Evolutionary conservation across 495 filamentous ascomycete species (phyloP), one percentile per base, ranked within the genome.

Genomic region (Cenococcum geophilum): DNA sequence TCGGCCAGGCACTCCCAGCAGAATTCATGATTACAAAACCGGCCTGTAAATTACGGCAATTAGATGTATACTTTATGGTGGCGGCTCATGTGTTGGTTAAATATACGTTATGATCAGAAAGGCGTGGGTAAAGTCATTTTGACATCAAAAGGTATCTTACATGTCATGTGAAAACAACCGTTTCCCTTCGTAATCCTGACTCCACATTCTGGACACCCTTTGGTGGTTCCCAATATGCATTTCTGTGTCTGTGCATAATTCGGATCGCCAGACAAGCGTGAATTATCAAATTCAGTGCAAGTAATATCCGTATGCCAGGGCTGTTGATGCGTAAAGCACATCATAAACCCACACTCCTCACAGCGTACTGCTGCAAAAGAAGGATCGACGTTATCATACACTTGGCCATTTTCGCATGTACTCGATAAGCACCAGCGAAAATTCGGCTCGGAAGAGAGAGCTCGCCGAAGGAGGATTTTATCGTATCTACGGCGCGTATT

Each of bases 91-190:
- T 10, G 18, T 2, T 4, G 40, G 40, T 1, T 10, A 45, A 4
- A 14, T 10, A 14, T 10, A 45, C 4, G 40, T 10, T 10, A 45
- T 14, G 40, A 16, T 10, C 2, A 14, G 4, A 45, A 18, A 43
- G 25, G 36, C 5, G 22, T 50, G 14, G 11, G 16, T 18, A 45
- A 14, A 49, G 2, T 10, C 5, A 49, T 47, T 20, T 23, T 23
- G 6, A 14, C 34, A 22, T 23, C 8, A 32, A 27, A 36, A 12
- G 37, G 10, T 1, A 45, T 49, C 57, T 48, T 59, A 50, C 57
- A 59, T 18, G 40, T 50, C 57, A 59, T 50, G 25, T 59, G 57
- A 34, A 59, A 59, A 42, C 57, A 59, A n/a, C 57, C 57, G 34
- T 40, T 9, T 10, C 57, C 57, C n/a, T 50, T 59, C 23, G 48